A percentile compares a stretch with the other conserved stretches of the same genome.
phyloP scores from a whole-genome alignment of 305 asterid genomes.

The Solanum hybrid region DNA sequence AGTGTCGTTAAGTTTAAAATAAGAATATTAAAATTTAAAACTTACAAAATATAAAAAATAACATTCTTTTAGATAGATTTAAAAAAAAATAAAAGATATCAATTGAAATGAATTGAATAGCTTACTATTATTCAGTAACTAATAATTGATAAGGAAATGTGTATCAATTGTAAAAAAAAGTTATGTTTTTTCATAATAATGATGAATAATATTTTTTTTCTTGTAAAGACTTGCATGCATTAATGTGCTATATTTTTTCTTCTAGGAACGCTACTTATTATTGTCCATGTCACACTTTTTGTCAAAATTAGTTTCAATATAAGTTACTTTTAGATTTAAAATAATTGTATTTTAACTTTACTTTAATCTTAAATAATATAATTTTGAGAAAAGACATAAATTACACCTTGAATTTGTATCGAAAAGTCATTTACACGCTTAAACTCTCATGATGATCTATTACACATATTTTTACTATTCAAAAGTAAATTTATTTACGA shows the following conservation, averaged over 20 bases:
- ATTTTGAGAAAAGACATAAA: not conserved
- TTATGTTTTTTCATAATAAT: not conserved
- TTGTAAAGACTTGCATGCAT: not conserved
- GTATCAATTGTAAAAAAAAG: not conserved
- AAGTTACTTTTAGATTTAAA: not conserved
- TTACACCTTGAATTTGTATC: no score
- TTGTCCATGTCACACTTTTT: not conserved
- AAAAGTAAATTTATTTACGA: no score
- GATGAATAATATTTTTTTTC: not conserved
- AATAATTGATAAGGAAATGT: not conserved
- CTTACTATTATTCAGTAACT: not conserved
- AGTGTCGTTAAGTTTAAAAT: not conserved
- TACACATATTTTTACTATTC: no score
- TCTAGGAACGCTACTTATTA: not conserved
- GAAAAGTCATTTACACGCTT: no score
- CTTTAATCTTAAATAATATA: not conserved
- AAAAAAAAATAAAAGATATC: not conserved
- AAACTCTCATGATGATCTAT: no score
- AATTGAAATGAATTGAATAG: not conserved
- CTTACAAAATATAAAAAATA: no score
- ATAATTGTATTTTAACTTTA: not conserved
- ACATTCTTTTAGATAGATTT: not conserved
- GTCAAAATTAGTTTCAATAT: not conserved
- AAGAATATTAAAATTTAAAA: not conserved
- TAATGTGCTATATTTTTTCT: not conserved